Evolutionary conservation across 306 rosid species (phyloP), one percentile per base, ranked within the genome.

Genomic region (Vigna radiata): DNA sequence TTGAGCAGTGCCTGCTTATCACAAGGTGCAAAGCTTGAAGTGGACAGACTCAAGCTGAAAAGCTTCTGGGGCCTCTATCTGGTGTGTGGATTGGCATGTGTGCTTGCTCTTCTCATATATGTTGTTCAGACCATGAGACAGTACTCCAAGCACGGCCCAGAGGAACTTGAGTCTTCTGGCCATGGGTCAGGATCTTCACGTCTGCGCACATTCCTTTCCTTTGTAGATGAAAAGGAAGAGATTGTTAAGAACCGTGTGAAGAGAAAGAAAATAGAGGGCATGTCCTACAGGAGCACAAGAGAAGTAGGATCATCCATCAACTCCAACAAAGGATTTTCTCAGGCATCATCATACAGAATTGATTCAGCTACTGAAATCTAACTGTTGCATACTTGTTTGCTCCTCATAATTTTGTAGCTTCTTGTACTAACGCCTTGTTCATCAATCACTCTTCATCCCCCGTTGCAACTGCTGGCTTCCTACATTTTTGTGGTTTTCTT

Each of bases 61-160:
- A 90, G 97, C 88, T 96, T 96, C 48, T 88, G 91, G 96, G 99
- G 96, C 15, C 97, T 96, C 36, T 96, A 89, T 75, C 46, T 80
- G 7, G 8, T 89, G 1, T 89, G 94, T 80, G 99, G 98, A 6
- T 25, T 83, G 12, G 96, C 92, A 76, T 96, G 98, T 78, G 44
- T 87, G 21, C 77, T 91, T 36, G 97, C 99, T 46, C 98, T 96
- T 70, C 21, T 77, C 9, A 72, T 92, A 62, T 92, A 91, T 67
- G 55, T 96, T 61, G 13, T 77, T 69, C 91, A 66, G 72, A 91
- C 73, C 85, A 8, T 90, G 77, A 85, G 86, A 75, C 96, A 92
- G 78, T 96, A 88, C 89, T 82, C 44, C 25, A 81, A 79, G 76
- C 96, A 83, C 66, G 13, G 61, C 47, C 6, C 80, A 0, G 88